These are phyloP conservation scores for Dittrichia graveolens DNA, from an alignment of 129 eudicot species.

Conservation along the genomic window DNA sequence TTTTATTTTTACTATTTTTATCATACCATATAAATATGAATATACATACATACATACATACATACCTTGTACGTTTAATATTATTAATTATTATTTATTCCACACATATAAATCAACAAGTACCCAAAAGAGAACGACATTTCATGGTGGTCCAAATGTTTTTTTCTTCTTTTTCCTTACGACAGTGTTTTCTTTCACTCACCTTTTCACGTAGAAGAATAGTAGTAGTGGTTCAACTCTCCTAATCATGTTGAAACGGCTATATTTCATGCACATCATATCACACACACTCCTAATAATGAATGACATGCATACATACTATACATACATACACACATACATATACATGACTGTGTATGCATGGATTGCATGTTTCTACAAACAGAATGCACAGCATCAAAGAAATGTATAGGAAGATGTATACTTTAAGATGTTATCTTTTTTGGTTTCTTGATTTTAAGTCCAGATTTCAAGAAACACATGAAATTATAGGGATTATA, in stretches of 20 bases:
- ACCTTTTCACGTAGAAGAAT: conserved; percentile 10
- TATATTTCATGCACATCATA: conserved; percentile 50
- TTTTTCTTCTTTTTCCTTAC: conserved; percentile 1
- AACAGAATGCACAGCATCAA: background rate
- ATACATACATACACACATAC: background rate
- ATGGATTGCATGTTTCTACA: background rate
- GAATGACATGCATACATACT: conserved; percentile 13
- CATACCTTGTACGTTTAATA: background rate
- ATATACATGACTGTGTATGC: conserved; percentile 1
- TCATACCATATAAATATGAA: background rate
- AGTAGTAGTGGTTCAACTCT: conserved; percentile 20
- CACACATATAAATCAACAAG: conserved; percentile 7
- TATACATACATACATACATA: background rate
- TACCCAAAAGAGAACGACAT: conserved; percentile 27
- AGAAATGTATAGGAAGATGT: background rate
- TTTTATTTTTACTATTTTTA: background rate
- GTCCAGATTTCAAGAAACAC: conserved; percentile 22
- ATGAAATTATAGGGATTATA: conserved; percentile 27
- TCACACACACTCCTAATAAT: conserved; percentile 8
- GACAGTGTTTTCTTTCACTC: conserved; percentile 13
- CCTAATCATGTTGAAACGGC: conserved; percentile 42
- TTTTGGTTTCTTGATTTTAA: conserved; percentile 26
- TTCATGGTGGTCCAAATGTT: conserved; percentile 35
- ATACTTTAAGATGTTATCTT: background rate
- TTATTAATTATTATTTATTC: background rate